Conservation (phyloP, 805 yeast species). For the Teunomyces lycoperdinae region DNA sequence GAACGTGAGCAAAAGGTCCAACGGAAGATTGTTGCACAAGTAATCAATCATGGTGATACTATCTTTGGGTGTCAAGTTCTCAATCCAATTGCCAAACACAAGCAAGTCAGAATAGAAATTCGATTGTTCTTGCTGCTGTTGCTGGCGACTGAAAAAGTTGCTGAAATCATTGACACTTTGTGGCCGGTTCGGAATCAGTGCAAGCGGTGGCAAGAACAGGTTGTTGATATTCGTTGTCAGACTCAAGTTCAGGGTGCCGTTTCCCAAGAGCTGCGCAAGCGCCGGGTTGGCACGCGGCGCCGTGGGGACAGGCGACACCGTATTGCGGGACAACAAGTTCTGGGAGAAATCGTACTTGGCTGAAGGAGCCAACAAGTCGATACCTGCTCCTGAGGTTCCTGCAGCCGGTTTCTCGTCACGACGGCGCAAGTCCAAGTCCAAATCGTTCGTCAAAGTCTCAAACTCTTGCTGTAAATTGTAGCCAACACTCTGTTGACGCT, state of each 20-base stretch:
- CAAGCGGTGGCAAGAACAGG: conserved; percentile 28
- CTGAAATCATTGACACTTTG: conserved; percentile 41
- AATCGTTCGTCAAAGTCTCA: conserved; percentile 44
- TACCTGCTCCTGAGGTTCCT: conserved; percentile 1
- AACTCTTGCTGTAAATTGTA: conserved; percentile 47
- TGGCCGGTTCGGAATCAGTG: conserved; percentile 37
- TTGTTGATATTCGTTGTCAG: conserved; percentile 13
- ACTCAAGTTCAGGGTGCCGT: conserved; percentile 5
- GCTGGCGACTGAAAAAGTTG: conserved; percentile 17
- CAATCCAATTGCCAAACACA: conserved; percentile 50
- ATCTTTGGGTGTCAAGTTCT: conserved; percentile 49
- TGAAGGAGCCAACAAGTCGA: conserved; percentile 16
- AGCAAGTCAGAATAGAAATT: conserved; percentile 51
- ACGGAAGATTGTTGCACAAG: conserved; percentile 47
- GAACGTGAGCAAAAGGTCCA: conserved; percentile 50
- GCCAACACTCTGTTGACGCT: conserved; percentile 43
- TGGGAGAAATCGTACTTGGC: conserved; percentile 11
- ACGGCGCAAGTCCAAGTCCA: conserved; percentile 41
- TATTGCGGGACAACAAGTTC: conserved; percentile 18
- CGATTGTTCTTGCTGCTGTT: conserved; percentile 10
- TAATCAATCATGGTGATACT: conserved; percentile 53
- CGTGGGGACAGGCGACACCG: conserved; percentile 18
- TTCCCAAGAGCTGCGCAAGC: conserved; percentile 23
- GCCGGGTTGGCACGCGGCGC: conserved; percentile 14
- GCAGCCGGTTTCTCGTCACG: conserved; percentile 2